A percentile compares a stretch with the other conserved stretches of the same genome.
Evolutionary conservation across 345 rosid species (phyloP).

Genomic region (Heritiera fomes): DNA sequence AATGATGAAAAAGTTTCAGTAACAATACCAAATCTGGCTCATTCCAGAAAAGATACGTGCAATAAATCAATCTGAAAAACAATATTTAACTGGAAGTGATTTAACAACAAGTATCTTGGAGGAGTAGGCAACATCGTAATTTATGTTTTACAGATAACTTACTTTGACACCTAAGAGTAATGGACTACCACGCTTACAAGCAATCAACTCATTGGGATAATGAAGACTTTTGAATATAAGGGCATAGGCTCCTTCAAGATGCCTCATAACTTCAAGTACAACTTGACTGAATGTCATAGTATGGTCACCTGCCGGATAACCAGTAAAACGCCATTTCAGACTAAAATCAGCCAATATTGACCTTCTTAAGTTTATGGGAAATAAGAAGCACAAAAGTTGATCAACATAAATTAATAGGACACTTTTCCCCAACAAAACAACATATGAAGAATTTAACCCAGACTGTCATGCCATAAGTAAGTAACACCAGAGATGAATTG

Average conservation of each 20-base stretch:
- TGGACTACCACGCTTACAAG: constrained; percentile 96
- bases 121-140: background rate
- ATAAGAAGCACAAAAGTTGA: background rate
- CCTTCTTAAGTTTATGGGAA: background rate
- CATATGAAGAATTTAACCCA: background rate
- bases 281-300: constrained; percentile 81
- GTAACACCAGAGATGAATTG: background rate
- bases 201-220: constrained; percentile 91
- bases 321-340: constrained; percentile 10
- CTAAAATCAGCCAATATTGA: background rate
- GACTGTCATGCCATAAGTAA: background rate
- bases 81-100: background rate
- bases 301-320: constrained; percentile 52
- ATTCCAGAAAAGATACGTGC: background rate
- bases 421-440: background rate
- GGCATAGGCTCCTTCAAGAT: constrained; percentile 97
- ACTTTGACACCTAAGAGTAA: constrained; percentile 90
- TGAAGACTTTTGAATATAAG: constrained; percentile 87
- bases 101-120: background rate
- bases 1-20: background rate
- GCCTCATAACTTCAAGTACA: constrained; percentile 92
- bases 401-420: background rate
- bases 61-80: background rate
- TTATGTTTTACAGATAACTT: constrained; percentile 32
- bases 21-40: background rate